Percentiles rank a stretch among this genome's conserved stretches.
These are phyloP conservation scores for Dentipellis sp. DNA, from an alignment of 768 basidiomycete genomes.

Conservation along the genomic window DNA sequence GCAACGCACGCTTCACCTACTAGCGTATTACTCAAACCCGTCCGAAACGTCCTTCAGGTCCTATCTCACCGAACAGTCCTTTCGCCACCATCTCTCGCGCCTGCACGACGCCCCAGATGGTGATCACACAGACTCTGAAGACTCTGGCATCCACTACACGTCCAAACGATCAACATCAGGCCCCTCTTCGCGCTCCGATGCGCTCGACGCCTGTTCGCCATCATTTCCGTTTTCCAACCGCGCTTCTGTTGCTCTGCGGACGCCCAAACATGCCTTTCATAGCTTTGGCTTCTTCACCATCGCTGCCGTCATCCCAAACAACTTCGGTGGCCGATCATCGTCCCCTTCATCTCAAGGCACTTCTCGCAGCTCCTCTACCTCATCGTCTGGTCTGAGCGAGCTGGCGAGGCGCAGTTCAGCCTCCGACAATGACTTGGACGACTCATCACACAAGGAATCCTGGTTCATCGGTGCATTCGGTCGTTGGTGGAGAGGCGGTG, in stretches of 20 bases:
- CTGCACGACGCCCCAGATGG: constrained; percentile 56
- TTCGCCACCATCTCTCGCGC: constrained; percentile 85
- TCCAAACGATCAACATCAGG: constrained; percentile 13
- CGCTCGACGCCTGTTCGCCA: constrained; percentile 23
- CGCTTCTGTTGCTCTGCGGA: constrained; percentile 86
- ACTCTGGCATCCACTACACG: constrained; percentile 19
- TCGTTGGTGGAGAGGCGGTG: constrained; percentile 81
- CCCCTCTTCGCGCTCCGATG: constrained; percentile 10
- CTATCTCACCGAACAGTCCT: constrained; percentile 95
- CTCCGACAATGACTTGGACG: constrained; percentile 27
- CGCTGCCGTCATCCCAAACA: constrained; percentile 61
- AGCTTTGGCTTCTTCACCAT: constrained; percentile 83
- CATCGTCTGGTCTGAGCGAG: constrained; percentile 6
- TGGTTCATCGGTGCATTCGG: constrained; percentile 93
- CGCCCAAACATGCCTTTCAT: constrained; percentile 82
- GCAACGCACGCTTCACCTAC: constrained; percentile 11
- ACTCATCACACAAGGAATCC: constrained; percentile 55
- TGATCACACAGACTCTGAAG: constrained; percentile 28
- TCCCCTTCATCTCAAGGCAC: constrained; percentile 14
- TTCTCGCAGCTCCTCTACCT: constrained; percentile 6
- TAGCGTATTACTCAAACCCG: constrained; percentile 94
- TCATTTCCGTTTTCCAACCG: constrained; percentile 87
- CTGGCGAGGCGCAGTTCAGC: not conserved
- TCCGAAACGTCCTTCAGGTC: constrained; percentile 89
- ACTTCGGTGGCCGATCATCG: not conserved